Evolutionary conservation across 2,329 filamentous ascomycete genomes (phyloP).

Genomic region (Hypoxylon sp.): DNA sequence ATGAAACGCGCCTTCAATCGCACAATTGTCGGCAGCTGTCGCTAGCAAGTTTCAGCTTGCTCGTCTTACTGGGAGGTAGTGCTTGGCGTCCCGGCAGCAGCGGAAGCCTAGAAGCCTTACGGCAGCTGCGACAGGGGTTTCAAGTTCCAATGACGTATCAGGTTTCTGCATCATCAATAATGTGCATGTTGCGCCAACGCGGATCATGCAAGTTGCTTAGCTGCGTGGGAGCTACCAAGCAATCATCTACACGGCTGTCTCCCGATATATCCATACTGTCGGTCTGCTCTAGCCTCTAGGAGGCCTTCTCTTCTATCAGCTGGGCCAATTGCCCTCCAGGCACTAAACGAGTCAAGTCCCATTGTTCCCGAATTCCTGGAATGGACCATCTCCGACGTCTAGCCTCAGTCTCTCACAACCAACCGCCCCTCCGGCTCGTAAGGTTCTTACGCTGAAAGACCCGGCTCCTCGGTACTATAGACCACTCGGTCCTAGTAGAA

Average conservation of each 20-base stretch:
- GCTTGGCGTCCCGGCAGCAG: neutral
- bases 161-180: neutral
- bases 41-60: neutral
- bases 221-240: too few relatives aligned
- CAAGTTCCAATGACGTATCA: constrained; percentile 26
- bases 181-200: constrained; percentile 18
- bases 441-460: constrained; percentile 21
- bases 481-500: neutral
- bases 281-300: neutral
- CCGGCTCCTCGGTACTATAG: constrained; percentile 7
- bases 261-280: neutral
- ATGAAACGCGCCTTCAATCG: too few relatives aligned
- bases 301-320: neutral
- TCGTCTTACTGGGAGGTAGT: neutral
- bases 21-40: constrained; percentile 7
- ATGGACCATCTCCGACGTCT: constrained; percentile 19
- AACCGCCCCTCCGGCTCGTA: constrained; percentile 7
- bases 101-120: neutral
- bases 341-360: neutral
- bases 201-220: constrained; percentile 3
- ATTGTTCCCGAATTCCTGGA: constrained; percentile 7
- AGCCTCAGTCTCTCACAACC: constrained; percentile 4
- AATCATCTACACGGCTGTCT: neutral
- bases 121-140: constrained; percentile 16
- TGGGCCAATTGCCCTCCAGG: neutral